Conservation (phyloP, 495 filamentous ascomycete genomes). For the Podospora didyma region DNA sequence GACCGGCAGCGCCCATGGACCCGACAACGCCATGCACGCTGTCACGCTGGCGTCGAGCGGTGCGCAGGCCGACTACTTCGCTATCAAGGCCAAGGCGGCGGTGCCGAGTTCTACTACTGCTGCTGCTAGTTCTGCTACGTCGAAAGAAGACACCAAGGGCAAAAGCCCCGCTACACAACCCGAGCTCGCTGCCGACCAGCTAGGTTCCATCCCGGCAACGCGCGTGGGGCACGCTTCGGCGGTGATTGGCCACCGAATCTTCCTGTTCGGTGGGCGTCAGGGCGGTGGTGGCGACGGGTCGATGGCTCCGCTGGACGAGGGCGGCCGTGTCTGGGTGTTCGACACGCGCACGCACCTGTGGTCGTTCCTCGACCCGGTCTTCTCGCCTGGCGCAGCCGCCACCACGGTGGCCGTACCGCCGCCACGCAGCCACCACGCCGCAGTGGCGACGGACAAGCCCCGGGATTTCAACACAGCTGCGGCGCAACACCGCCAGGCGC, state of each 20-base stretch:
- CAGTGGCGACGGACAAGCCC: slow-evolving; percentile 46
- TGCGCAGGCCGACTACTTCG: slow-evolving; percentile 53
- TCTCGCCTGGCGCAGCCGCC: slow-evolving; percentile 19
- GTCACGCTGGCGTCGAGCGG: slow-evolving; percentile 55
- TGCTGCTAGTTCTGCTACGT: slow-evolving; percentile 18
- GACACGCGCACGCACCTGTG: slow-evolving; percentile 53
- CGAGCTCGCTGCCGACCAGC: neutral
- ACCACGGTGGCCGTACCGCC: slow-evolving; percentile 17
- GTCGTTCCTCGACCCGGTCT: slow-evolving; percentile 51
- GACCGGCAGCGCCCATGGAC: slow-evolving; percentile 28
- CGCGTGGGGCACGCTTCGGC: slow-evolving; percentile 57
- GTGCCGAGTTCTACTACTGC: too few species aligned
- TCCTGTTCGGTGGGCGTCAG: slow-evolving; percentile 57
- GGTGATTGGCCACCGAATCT: slow-evolving; percentile 56
- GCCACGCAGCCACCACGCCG: slow-evolving; percentile 44
- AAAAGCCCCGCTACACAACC: slow-evolving; percentile 13
- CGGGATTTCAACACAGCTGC: slow-evolving; percentile 25
- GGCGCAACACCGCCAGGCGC: slow-evolving; percentile 4
- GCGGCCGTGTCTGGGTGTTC: slow-evolving; percentile 64
- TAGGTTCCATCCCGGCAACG: slow-evolving; percentile 40
- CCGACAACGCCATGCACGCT: slow-evolving; percentile 67
- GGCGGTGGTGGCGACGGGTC: slow-evolving; percentile 27
- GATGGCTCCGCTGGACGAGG: slow-evolving; percentile 50
- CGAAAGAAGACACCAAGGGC: slow-evolving; percentile 19
- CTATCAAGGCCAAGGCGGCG: slow-evolving; percentile 42